Evolutionary conservation across 2,329 filamentous ascomycete species (phyloP), one percentile per base, ranked within the genome.

Genomic region (Colletotrichum filicis): DNA sequence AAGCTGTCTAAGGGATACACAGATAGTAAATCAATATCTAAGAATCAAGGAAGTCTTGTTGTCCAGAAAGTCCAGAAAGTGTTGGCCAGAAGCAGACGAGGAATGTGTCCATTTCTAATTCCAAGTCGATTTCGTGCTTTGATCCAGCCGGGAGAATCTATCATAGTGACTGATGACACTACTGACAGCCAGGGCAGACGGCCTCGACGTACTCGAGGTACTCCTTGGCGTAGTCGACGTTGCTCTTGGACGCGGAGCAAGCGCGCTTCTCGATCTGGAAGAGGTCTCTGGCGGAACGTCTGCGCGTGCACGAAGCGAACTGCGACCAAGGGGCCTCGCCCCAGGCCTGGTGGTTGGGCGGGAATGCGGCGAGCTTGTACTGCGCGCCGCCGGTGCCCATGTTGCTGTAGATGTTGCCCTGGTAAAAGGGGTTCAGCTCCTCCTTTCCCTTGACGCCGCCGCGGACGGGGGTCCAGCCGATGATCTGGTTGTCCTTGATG

Each of bases 401-500:
- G 24, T 65, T 42, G 30, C 62, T 35, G 11, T 65, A 65, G 12
- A 58, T 24, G 19, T 32, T 32, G 6, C 19, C 28, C 19, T 24
- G n/a, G n/a, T 59, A 59, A 9, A 59, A 28, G 42, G 26, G 26
- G 22, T 68, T 64, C n/a, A 16, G 1, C 8, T 57, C 16, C n/a
- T 68, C 59, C 35, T 68, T 46, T 2, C 55, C 62, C 4, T 8
- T 30, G 19, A 26, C 42, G 24, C 35, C 28, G 42, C 53, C 42
- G 11, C 9, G 24, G 22, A 59, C n/a, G 16, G 32, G 55, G 7
- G 1, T 66, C 68, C 68, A 66, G 32, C 37, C 19, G 12, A 71
- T 32, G n/a, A 66, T 71, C 32, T 71, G 61, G 22, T 59, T 49
- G 9, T 28, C 30, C 46, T 60, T 66, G 22, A 71, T 60, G 37